A percentile compares a stretch with the other conserved stretches of the same genome.
These are phyloP conservation scores for Fistulinella prunicolor DNA, from an alignment of 768 basidiomycete genomes.

Conservation along the genomic window DNA sequence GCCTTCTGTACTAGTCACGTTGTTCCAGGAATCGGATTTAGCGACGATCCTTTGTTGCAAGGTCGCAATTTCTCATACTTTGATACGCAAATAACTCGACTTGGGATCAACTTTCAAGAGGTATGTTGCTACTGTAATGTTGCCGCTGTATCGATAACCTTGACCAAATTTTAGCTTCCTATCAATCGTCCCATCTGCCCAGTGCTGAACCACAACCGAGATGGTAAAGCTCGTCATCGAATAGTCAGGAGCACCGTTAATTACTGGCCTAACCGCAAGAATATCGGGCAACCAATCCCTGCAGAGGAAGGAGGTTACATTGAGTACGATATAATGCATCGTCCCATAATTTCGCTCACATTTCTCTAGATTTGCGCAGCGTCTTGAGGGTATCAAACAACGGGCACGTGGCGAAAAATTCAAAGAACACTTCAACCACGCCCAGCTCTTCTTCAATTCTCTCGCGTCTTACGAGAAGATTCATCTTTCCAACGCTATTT, in stretches of 20 bases:
- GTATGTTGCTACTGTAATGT: constrained; percentile 28
- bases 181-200: constrained; percentile 82
- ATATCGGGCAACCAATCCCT: constrained; percentile 46
- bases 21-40: constrained; percentile 68
- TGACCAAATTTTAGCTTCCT: constrained; percentile 49
- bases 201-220: constrained; percentile 65
- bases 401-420: constrained; percentile 72
- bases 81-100: constrained; percentile 78
- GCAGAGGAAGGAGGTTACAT: constrained; percentile 52
- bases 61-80: constrained; percentile 85
- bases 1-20: constrained; percentile 74
- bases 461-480: constrained; percentile 61
- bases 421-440: constrained; percentile 72
- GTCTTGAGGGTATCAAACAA: constrained; percentile 51
- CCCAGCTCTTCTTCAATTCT: constrained; percentile 83
- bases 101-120: constrained; percentile 80
- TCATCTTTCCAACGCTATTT: constrained; percentile 68
- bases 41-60: constrained; percentile 78
- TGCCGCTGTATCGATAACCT: background rate
- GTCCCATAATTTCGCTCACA: constrained; percentile 7
- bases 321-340: constrained; percentile 39
- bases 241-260: constrained; percentile 62
- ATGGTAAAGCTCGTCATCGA: constrained; percentile 53
- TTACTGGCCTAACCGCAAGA: constrained; percentile 80
- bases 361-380: constrained; percentile 43